Evolutionary conservation across 1,284 basidiomycete genomes (phyloP).

Genomic region (Malassezia arunalokei): DNA sequence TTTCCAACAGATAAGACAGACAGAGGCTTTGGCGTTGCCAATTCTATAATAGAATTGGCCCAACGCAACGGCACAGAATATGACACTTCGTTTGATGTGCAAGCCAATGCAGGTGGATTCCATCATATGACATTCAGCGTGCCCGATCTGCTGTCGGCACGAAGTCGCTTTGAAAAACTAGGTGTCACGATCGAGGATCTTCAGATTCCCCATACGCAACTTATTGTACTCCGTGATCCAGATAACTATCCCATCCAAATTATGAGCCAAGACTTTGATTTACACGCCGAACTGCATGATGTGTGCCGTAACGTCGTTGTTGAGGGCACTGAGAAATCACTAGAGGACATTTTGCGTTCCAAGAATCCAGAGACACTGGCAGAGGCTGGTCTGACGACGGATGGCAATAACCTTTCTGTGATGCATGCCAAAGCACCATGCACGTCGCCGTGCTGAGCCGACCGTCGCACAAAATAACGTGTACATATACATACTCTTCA

Average conservation of each 20-base stretch:
- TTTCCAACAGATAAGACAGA: constrained; percentile 8
- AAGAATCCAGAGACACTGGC: constrained; percentile 3
- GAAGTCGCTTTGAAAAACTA: constrained; percentile 8
- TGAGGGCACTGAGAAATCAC: neutral
- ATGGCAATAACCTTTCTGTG: neutral
- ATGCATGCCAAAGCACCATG: neutral
- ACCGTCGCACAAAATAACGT: no score
- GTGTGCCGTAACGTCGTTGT: constrained; percentile 9
- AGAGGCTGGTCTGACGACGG: constrained; percentile 6
- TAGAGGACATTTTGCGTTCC: neutral
- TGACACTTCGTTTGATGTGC: constrained; percentile 3
- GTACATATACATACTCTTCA: no score
- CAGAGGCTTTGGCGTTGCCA: constrained; percentile 2
- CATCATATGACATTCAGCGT: constrained; percentile 16
- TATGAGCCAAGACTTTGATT: constrained; percentile 48
- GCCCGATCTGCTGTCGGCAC: constrained; percentile 16
- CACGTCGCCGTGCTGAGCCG: neutral
- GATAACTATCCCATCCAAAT: constrained; percentile 20
- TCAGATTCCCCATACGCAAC: constrained; percentile 9
- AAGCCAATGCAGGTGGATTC: constrained; percentile 9
- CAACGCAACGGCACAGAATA: constrained; percentile 15
- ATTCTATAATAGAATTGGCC: constrained; percentile 9
- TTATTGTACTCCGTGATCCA: constrained; percentile 15
- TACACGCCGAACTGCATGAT: constrained; percentile 45
- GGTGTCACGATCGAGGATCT: constrained; percentile 16